Percentiles rank a stretch among this genome's conserved stretches.
These are phyloP conservation scores for Nigrograna mackinnonii DNA, from an alignment of 2,329 filamentous ascomycete species.

Conservation along the genomic window DNA sequence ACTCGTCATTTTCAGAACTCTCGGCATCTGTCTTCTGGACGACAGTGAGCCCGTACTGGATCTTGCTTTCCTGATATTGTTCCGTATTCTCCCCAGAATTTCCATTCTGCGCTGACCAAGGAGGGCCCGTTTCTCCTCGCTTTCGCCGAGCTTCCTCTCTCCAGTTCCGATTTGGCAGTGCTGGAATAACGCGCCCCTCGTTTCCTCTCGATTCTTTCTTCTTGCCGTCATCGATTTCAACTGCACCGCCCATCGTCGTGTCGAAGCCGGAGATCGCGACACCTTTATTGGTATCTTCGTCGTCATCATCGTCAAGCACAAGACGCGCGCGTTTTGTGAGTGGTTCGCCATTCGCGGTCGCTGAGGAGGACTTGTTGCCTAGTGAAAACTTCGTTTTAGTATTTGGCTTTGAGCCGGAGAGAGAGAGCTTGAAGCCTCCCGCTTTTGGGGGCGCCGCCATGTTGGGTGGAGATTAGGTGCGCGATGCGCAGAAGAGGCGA, in stretches of 20 bases:
- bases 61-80: slow-evolving; percentile 42
- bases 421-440: slow-evolving; percentile 41
- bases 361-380: no score
- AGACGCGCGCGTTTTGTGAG: slow-evolving; percentile 29
- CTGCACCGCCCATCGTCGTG: slow-evolving; percentile 52
- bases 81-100: slow-evolving; percentile 38
- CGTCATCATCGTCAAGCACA: slow-evolving; percentile 34
- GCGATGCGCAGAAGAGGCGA: no score
- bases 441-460: slow-evolving; percentile 26
- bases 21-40: slow-evolving; percentile 35
- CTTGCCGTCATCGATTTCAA: slow-evolving; percentile 36
- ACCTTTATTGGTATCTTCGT: slow-evolving; percentile 26
- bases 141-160: slow-evolving; percentile 54
- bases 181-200: slow-evolving; percentile 60
- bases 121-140: slow-evolving; percentile 63
- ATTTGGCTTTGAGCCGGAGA: slow-evolving; percentile 24
- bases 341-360: background rate
- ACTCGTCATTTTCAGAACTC: slow-evolving; percentile 6
- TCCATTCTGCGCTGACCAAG: slow-evolving; percentile 47
- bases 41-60: slow-evolving; percentile 58
- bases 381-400: background rate
- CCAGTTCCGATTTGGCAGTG: slow-evolving; percentile 66
- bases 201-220: slow-evolving; percentile 45
- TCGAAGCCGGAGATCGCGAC: slow-evolving; percentile 60
- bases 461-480: slow-evolving; percentile 1